Base-by-base conservation (phyloP, 331 rosid genomes). In the Pyracantha coccinea region DNA sequence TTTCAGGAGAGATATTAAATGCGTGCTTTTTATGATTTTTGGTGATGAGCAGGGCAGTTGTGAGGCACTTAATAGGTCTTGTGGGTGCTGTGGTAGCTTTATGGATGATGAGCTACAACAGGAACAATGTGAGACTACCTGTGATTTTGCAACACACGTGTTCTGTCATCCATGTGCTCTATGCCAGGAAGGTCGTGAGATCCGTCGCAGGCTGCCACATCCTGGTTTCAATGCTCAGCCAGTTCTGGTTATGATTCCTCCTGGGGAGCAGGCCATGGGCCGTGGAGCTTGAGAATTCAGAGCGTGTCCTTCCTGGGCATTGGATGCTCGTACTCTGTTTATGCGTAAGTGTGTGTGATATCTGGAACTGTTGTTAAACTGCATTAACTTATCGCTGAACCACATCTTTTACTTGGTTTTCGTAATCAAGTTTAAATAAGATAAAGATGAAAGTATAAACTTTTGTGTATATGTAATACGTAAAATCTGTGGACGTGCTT, bases 121-220 rank as follows among this genome's bases (percentile, higher is more conserved):
- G 32, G 99, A 94, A 75, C 91, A 86, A 69, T 90, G 91, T 4
- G 99, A 94, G 78, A 74, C 89, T 1, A 82, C 85, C 28, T 95
- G 96, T 78, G 99, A 95, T 83, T 67, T 92, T 38, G 92, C 87
- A 12, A 86, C 99, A 66, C 99, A 95, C 58, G 72, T 92, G 73
- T 95, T 88, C 71, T 95, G 96, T 81, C 99, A 95, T 85, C 54
- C 53, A 2, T 92, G 97, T 45, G 93, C 99, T 55, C 96, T 95
- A 32, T 95, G 99, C 77, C 97, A 95, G 83, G 99, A 95, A 80
- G 97, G 93, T 7, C 99, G 97, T 27, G 97, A 95, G 86, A 85
- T 95, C 82, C 99, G 97, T 25, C 96, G 97, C 14, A 86, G 90
- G 81, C 55, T 86, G 60, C 95, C 92, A 70, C 99, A 95, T 81